phyloP scores from a whole-genome alignment of 2,329 filamentous ascomycete species.

The Sphaerulina populicola region DNA sequence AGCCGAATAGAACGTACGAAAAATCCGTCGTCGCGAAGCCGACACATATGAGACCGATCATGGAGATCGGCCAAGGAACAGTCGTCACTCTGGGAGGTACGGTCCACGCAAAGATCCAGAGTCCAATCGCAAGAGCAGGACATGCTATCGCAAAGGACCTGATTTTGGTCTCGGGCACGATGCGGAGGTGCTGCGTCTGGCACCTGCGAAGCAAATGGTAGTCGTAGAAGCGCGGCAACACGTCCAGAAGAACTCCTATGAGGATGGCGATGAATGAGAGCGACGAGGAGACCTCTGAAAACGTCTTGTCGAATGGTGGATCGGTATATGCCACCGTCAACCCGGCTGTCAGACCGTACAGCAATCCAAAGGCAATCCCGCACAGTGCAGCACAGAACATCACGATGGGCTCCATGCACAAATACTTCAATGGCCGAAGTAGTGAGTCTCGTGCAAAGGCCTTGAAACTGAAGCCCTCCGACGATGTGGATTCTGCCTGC shows the following conservation, averaged over 20 bases:
- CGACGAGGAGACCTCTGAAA: slow-evolving; percentile 35
- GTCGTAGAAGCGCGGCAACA: slow-evolving; percentile 18
- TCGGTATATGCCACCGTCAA: slow-evolving; percentile 21
- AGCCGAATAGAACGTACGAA: slow-evolving; percentile 38
- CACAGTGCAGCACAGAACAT: slow-evolving; percentile 33
- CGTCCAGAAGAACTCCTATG: slow-evolving; percentile 32
- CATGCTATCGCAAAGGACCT: slow-evolving; percentile 18
- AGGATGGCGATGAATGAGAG: slow-evolving; percentile 37
- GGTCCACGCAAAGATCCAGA: slow-evolving; percentile 28
- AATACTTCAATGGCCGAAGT: slow-evolving; percentile 37
- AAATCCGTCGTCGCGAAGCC: slow-evolving; percentile 21
- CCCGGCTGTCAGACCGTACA: slow-evolving; percentile 20
- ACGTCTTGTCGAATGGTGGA: slow-evolving; percentile 26
- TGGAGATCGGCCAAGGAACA: slow-evolving; percentile 21
- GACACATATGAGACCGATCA: slow-evolving; percentile 24
- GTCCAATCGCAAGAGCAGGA: slow-evolving; percentile 18
- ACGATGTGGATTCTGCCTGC: slow-evolving; percentile 1
- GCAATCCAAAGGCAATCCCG: slow-evolving; percentile 18
- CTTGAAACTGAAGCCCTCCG: slow-evolving; percentile 14
- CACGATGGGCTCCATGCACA: slow-evolving; percentile 43
- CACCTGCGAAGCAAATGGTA: slow-evolving; percentile 13
- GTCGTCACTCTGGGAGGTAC: slow-evolving; percentile 14
- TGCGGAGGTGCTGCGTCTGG: slow-evolving; percentile 33
- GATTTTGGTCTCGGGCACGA: slow-evolving; percentile 39
- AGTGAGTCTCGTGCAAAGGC: slow-evolving; percentile 36